Base-by-base conservation (phyloP, 225 moss, liverwort and hornwort genomes). In the Polytrichum commune region DNA sequence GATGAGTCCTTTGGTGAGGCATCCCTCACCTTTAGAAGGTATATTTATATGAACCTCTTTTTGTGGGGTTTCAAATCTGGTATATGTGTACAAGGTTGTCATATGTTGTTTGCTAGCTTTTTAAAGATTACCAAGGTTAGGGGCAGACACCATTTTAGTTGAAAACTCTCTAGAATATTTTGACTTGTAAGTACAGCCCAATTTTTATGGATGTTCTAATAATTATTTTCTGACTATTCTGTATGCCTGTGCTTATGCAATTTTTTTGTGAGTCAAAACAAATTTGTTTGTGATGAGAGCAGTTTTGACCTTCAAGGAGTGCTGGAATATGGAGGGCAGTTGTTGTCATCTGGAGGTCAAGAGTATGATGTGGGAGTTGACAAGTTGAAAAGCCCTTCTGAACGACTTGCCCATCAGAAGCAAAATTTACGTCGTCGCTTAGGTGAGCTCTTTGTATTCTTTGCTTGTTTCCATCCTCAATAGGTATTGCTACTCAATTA, bases 341-440 rank as follows among this genome's bases (percentile, higher is more conserved):
- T 95, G 60, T 81, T 95, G 64, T 90, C 92, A 70, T 95, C 95
- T 67, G 92, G 90, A 72, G 95, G 95, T 74, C 95, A 95, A 87
- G 95, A 95, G 81, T 95, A 86, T 60, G 95, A 95, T 79, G 87
- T 95, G 63, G 89, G 83, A 72, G 88, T 95, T 70, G 92, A 95
- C 78, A 92, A 84, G 54, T 87, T 88, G 63, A 95, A 92, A 83
- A 86, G 82, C 27, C 82, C 92, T 74, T 89, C 95, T 65, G 92
- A 95, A 79, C 86, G 95, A 66, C 73, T 95, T 63, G 92, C 86
- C 76, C 85, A 87, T 69, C 95, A 95, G 62, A 92, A 95, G 70
- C 80, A 91, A 67, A 92, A 92, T 76, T 87, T 95, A 56, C 87
- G 90, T 62, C 85, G 87, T 19, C 87, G 92, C 74, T 76, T 95